Base-by-base conservation (phyloP, 495 filamentous ascomycete genomes). In the Amorphotheca resinae region DNA sequence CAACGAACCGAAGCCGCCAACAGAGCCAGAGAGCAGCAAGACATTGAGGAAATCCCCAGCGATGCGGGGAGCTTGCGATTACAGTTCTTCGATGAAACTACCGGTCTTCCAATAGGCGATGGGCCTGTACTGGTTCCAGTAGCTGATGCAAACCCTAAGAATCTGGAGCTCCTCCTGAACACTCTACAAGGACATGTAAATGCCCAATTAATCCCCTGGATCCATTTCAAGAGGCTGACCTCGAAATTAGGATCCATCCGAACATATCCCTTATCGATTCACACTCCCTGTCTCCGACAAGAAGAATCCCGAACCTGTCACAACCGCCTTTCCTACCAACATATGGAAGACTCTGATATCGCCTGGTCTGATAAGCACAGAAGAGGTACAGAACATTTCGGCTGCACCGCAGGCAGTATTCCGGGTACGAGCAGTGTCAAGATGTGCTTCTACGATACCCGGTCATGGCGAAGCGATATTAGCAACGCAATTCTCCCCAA, bases 401-500 rank as follows among this genome's bases (percentile, higher is more conserved):
- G 87, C 82, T 54, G 86, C 87, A 22, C 89, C 91, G 0, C 91
- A 96, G 60, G 84, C 89, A 1, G 81, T 99, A 3, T 96, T 98
- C 66, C 80, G 80, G 54, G 91, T 96, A 33, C 86, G 87, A 49
- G 84, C 87, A 1, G 87, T 95, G 21, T 87, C 87, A 18, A 72
- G 91, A 55, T 91, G 89, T 63, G 80, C 87, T 5, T 82, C 88
- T 36, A 78, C 80, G 21, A 89, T 99, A 49, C 73, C 80, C 5
- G 91, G 91, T 7, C 93, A 99, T 58, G 89, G 87, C 3, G 84
- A 94, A 55, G 76, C 87, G 0, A 99, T 99, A 50, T 74, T 99
- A 4, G 74, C 84, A 12, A 82, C 80, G 8, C 77, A 85, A 30
- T 99, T 96, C 62, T 93, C 87, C 0, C 93, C 93, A 0, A 70